Evolutionary conservation across 2,329 filamentous ascomycete genomes (phyloP).

Genomic region (Penicillium palitans): DNA sequence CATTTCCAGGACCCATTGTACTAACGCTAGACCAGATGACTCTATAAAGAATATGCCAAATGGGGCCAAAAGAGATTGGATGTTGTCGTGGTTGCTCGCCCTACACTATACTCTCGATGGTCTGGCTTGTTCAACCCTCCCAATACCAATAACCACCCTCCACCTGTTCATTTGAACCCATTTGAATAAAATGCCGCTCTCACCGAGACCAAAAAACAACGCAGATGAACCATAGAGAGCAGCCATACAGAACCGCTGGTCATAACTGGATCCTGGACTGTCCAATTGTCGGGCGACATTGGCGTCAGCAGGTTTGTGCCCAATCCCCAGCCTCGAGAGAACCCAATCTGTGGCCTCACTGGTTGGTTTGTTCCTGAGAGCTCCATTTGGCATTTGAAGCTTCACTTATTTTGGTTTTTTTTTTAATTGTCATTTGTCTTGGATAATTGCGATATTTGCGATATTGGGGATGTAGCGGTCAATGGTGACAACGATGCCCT

Average conservation of each 20-base stretch:
- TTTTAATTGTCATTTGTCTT: conserved; percentile 5
- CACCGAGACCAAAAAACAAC: conserved; percentile 1
- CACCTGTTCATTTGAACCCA: not conserved
- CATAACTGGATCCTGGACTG: conserved; percentile 3
- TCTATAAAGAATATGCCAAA: not conserved
- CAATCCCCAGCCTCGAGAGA: conserved; percentile 26
- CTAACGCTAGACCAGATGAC: conserved; percentile 20
- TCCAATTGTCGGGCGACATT: conserved; percentile 13
- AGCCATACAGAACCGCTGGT: conserved; percentile 1
- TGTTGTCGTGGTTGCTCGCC: not conserved
- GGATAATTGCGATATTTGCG: not conserved
- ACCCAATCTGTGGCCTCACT: conserved; percentile 27
- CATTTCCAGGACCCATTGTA: conserved; percentile 8
- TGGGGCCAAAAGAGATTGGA: not conserved
- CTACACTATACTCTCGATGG: not conserved
- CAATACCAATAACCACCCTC: not conserved
- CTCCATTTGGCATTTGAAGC: conserved; percentile 13
- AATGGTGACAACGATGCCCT: conserved; percentile 5
- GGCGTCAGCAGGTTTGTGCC: conserved; percentile 20
- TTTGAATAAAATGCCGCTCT: conserved; percentile 3
- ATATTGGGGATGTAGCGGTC: conserved; percentile 11
- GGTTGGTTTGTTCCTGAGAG: conserved; percentile 11
- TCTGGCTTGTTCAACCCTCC: not conserved
- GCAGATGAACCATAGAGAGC: conserved; percentile 1
- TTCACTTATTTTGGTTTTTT: conserved; percentile 21